phyloP scores from a whole-genome alignment of 345 rosid species.

The Eucalyptus grandis region DNA sequence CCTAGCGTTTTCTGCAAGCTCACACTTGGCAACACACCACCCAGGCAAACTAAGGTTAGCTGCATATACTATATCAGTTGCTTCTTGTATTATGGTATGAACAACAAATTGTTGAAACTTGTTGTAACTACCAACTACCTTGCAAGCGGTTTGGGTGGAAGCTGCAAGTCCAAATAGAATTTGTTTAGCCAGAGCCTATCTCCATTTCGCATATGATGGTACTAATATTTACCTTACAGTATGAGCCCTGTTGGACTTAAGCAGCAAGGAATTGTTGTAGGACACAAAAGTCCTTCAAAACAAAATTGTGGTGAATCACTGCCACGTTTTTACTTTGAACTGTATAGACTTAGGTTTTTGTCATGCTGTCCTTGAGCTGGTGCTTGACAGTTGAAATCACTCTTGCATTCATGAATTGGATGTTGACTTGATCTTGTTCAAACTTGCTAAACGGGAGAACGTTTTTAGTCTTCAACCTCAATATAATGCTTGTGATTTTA shows the following conservation, averaged over 20 bases:
- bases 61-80: neutral
- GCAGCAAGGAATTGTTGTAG: neutral
- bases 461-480: neutral
- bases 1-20: slow-evolving; percentile 96
- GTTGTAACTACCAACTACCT: neutral
- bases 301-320: neutral
- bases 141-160: neutral
- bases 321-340: neutral
- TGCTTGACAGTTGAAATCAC: neutral
- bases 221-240: neutral
- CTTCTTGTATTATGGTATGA: neutral
- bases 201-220: neutral
- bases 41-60: slow-evolving; percentile 73
- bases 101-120: neutral
- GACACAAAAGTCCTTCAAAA: neutral
- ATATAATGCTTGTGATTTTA: neutral
- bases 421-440: neutral
- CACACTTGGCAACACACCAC: slow-evolving; percentile 81
- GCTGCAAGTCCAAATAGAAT: neutral
- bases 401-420: neutral
- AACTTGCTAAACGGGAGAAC: neutral
- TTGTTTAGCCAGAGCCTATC: neutral
- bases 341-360: neutral
- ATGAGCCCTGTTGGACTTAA: neutral
- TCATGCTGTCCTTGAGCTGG: neutral